A percentile compares a stretch with the other conserved stretches of the same genome.
phyloP scores from a whole-genome alignment of 257 asterid species.

The Galeopsis tetrahit region DNA sequence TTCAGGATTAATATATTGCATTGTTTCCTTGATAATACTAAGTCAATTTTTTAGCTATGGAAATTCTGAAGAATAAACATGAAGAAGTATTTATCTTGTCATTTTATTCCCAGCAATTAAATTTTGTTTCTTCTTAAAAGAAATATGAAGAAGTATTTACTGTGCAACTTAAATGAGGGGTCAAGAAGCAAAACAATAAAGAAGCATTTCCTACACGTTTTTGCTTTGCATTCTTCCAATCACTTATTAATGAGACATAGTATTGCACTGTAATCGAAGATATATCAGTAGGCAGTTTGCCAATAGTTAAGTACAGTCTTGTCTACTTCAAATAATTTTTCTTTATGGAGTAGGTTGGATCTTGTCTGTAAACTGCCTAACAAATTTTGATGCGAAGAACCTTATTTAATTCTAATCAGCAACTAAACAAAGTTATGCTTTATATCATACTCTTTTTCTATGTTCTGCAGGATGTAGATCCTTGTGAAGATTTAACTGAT shows the following conservation, averaged over 20 bases:
- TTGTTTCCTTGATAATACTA: neutral
- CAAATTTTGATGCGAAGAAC: neutral
- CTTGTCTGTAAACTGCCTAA: constrained; percentile 11
- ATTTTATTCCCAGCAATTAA: no score
- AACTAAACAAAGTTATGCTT: constrained; percentile 22
- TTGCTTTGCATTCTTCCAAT: constrained; percentile 1
- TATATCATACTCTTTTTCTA: constrained; percentile 27
- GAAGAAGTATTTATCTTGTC: neutral
- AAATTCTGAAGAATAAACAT: neutral
- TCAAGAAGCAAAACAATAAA: neutral
- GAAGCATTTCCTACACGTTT: neutral
- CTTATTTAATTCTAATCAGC: constrained; percentile 6
- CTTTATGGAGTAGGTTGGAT: constrained; percentile 4
- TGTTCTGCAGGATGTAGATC: constrained; percentile 83
- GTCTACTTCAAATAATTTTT: constrained; percentile 10
- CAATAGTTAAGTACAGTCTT: constrained; percentile 8
- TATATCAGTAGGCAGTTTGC: neutral
- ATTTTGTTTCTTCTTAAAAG: no score
- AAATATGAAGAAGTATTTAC: no score
- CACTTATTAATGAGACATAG: neutral
- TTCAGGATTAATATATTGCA: neutral
- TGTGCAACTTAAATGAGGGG: constrained; percentile 6
- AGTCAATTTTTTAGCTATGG: neutral
- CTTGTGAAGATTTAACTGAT: constrained; percentile 92
- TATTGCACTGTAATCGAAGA: constrained; percentile 5